Conservation (phyloP, 1,139 yeast species). For the Groenewaldozyma sp. region DNA sequence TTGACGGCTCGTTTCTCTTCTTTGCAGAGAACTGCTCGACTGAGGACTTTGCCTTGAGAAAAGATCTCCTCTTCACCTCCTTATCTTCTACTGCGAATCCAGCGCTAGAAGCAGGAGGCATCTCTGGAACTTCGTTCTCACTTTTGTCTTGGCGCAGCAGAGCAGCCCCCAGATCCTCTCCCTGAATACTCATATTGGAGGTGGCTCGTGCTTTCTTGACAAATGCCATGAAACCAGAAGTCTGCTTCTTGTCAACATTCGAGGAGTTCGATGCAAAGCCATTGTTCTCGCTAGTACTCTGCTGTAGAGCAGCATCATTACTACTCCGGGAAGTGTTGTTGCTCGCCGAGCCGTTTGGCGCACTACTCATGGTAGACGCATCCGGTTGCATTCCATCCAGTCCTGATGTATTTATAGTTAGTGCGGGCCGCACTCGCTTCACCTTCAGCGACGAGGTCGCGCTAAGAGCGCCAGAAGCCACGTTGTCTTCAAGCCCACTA, state of each 20-base stretch:
- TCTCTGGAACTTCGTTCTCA: conserved; percentile 1
- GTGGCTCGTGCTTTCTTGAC: conserved; percentile 9
- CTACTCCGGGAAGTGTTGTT: too few relatives aligned
- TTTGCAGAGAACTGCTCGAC: conserved; percentile 19
- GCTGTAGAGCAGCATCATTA: neutral
- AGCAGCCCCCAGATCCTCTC: conserved; percentile 17
- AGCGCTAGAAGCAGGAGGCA: neutral
- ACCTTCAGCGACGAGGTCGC: neutral
- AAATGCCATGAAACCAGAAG: neutral
- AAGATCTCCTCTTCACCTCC: conserved; percentile 19
- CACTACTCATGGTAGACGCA: neutral
- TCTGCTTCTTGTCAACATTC: neutral
- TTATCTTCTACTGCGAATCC: conserved; percentile 8
- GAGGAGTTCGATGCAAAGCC: neutral
- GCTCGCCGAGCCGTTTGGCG: neutral
- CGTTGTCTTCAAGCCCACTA: too few relatives aligned
- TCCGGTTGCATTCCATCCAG: neutral
- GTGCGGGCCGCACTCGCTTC: neutral
- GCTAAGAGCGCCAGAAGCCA: too few relatives aligned
- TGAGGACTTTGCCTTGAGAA: conserved; percentile 24
- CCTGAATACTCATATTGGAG: conserved; percentile 13
- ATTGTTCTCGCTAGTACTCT: neutral
- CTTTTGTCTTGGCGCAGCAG: conserved; percentile 6
- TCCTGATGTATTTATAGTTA: neutral
- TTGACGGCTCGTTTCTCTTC: conserved; percentile 8